These are phyloP conservation scores for Kwoniella sp. DNA, from an alignment of 768 basidiomycete species.

Conservation along the genomic window DNA sequence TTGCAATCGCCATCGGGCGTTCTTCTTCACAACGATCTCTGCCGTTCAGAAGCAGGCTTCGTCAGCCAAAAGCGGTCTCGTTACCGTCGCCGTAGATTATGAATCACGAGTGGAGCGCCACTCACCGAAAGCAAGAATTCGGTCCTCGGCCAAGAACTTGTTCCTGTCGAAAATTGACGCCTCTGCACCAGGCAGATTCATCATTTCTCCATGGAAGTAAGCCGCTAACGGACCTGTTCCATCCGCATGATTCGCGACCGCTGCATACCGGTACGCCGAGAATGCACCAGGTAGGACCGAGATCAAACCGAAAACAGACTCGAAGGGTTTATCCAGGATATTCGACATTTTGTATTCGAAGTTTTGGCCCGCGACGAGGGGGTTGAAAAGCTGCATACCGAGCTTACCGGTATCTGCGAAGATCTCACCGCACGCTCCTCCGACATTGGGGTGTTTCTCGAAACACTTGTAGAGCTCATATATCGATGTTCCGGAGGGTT, in stretches of 20 bases:
- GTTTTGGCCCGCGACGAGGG: conserved; percentile 51
- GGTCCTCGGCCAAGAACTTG: conserved; percentile 80
- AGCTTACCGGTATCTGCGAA: conserved; percentile 46
- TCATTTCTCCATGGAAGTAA: conserved; percentile 53
- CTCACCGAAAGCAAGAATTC: conserved; percentile 61
- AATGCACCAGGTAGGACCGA: conserved; percentile 52
- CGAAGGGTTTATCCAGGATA: conserved; percentile 52
- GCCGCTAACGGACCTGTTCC: conserved; percentile 49
- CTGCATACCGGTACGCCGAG: conserved; percentile 51
- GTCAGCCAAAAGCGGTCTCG: too few species aligned
- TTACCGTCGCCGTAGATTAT: too few species aligned
- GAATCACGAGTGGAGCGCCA: too few species aligned
- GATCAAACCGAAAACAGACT: conserved; percentile 50
- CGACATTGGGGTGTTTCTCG: conserved; percentile 51
- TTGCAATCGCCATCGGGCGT: conserved; percentile 51
- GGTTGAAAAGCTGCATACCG: conserved; percentile 47
- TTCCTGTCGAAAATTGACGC: conserved; percentile 65
- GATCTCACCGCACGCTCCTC: conserved; percentile 53
- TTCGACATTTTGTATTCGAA: conserved; percentile 54
- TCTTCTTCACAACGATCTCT: conserved; percentile 51
- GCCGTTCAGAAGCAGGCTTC: background rate
- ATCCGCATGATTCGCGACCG: conserved; percentile 48
- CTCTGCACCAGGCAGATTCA: conserved; percentile 47
- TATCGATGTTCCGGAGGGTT: conserved; percentile 49
- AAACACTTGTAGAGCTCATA: conserved; percentile 54